Evolutionary conservation across 108 stramenopile species (phyloP), one percentile per base, ranked within the genome.

Genomic region (Pelagomonas calceolata): DNA sequence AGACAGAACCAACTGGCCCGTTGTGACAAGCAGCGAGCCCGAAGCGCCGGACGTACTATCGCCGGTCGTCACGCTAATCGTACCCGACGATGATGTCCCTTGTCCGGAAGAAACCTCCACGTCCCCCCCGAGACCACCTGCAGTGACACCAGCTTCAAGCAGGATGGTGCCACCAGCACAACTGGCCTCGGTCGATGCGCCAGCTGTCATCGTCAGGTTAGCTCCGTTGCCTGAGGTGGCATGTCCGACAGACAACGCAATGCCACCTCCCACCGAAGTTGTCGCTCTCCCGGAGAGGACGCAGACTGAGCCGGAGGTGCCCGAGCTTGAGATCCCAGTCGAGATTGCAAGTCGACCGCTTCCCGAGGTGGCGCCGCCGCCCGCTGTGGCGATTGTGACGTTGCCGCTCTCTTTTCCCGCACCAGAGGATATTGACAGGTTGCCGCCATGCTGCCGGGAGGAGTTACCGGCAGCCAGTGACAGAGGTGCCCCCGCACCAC

Each of bases 381-480:
- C 39, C 9, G 39, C 39, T 12, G 39, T 43, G 39, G 12, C 12
- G 39, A 43, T 43, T 10, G 39, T 10, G 39, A 12, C 39, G 5
- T 12, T 12, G 9, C 39, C 39, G 39, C 39, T 43, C 39, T 34
- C 16, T 26, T 36, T 4, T 30, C 39, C 34, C 17, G 36, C 39
- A 29, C 37, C 32, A 68, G 68, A 34, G 21, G 4, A 64, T 64
- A 71, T 45, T 30, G 51, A 30, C 32, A 71, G n/a, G 34, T 43
- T 4, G 64, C 70, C 70, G 44, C 44, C 51, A 5, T 36, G 30
- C n/a, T 30, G 63, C 4, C 30, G 16, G 0, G 70, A 26, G 18
- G 70, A 71, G 30, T 3, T 30, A 4, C 70, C 70, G 4, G 39
- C 70, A 36, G 63, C 29, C 36, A 71, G n/a, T n/a, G n/a, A 66